A percentile compares a stretch with the other conserved stretches of the same genome.
Evolutionary conservation across 768 basidiomycete genomes (phyloP).

Genomic region (Mycena kentingensis): DNA sequence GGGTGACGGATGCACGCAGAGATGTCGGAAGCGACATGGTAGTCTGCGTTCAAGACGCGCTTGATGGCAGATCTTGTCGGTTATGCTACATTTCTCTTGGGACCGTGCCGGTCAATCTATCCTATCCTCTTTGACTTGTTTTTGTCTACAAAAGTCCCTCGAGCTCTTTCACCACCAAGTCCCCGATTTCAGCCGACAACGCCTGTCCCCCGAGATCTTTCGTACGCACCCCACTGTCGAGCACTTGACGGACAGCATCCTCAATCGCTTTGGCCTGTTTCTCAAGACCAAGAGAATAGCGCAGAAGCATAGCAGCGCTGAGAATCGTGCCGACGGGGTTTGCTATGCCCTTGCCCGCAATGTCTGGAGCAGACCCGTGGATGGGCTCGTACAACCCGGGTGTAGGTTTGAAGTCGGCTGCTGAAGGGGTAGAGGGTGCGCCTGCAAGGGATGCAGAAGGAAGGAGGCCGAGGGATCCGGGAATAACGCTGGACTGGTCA

Average conservation of each 20-base stretch:
- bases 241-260: constrained; percentile 83
- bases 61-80: neutral
- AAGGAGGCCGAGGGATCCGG: constrained; percentile 92
- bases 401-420: constrained; percentile 70
- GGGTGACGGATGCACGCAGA: constrained; percentile 72
- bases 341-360: constrained; percentile 91
- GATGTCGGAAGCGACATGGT: constrained; percentile 77
- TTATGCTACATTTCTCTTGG: neutral
- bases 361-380: constrained; percentile 93
- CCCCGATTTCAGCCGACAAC: constrained; percentile 79
- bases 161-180: constrained; percentile 76
- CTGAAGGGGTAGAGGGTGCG: constrained; percentile 65
- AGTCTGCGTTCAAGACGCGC: constrained; percentile 2
- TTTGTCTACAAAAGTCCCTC: constrained; percentile 51
- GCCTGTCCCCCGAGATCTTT: constrained; percentile 84
- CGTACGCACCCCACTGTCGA: constrained; percentile 83
- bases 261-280: constrained; percentile 86
- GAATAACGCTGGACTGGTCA: constrained; percentile 95
- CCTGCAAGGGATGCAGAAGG: constrained; percentile 97
- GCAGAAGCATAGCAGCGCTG: constrained; percentile 88
- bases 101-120: no score
- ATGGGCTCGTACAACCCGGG: constrained; percentile 96
- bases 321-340: constrained; percentile 96
- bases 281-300: constrained; percentile 92
- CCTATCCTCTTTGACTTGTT: constrained; percentile 11